phyloP scores from a whole-genome alignment of 108 stramenopile genomes.

The Discostella pseudostelligera region DNA sequence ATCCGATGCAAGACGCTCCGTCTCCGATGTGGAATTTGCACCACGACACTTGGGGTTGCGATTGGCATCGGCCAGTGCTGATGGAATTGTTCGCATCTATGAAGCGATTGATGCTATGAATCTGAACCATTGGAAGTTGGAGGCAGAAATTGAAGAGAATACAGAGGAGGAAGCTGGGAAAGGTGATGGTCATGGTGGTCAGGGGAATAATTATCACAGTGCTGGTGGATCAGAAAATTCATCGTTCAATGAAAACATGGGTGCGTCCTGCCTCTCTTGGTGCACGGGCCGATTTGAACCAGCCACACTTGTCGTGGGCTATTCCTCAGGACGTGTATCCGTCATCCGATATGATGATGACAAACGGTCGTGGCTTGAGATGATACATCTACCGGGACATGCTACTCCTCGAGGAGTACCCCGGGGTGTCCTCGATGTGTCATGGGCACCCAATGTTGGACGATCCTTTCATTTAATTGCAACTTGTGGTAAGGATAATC shows the following conservation, averaged over 20 bases:
- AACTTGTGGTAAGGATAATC: slow-evolving; percentile 54
- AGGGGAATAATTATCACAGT: neutral
- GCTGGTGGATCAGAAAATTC: neutral
- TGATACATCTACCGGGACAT: slow-evolving; percentile 50
- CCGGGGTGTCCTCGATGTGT: slow-evolving; percentile 81
- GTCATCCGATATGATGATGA: slow-evolving; percentile 72
- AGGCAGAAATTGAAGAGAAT: slow-evolving; percentile 57
- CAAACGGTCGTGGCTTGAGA: slow-evolving; percentile 63
- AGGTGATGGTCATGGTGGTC: neutral
- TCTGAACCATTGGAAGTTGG: slow-evolving; percentile 83
- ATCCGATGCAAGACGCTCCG: slow-evolving; percentile 78
- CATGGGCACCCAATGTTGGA: slow-evolving; percentile 95
- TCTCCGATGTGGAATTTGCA: slow-evolving; percentile 88
- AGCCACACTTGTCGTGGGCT: slow-evolving; percentile 85
- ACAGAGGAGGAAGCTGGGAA: slow-evolving; percentile 13
- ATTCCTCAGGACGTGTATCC: slow-evolving; percentile 44
- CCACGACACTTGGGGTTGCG: slow-evolving; percentile 89
- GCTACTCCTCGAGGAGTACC: slow-evolving; percentile 37
- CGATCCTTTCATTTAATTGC: slow-evolving; percentile 89
- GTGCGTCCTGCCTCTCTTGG: slow-evolving; percentile 87
- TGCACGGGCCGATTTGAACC: slow-evolving; percentile 90
- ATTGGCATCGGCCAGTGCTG: slow-evolving; percentile 86
- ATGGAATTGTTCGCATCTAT: slow-evolving; percentile 87
- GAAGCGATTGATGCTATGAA: slow-evolving; percentile 93
- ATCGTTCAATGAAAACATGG: slow-evolving; percentile 36